Conservation (phyloP, 1,284 basidiomycete species). For the Irpex sp. region DNA sequence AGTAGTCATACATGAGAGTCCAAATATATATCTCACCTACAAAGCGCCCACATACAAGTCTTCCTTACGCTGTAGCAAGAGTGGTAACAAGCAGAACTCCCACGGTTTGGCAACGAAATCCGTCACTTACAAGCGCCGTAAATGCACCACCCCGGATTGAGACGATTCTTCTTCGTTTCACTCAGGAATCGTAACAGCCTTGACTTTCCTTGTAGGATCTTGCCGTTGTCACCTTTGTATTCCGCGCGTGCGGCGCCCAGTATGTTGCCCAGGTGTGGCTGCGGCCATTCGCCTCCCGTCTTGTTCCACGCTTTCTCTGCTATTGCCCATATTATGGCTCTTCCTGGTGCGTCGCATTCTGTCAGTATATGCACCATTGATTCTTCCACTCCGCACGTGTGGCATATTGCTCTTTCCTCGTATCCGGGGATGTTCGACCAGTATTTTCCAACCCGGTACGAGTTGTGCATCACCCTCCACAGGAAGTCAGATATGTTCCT, state of each 20-base stretch:
- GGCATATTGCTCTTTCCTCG: slow-evolving; percentile 23
- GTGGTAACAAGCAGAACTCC: no score
- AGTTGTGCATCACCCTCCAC: slow-evolving; percentile 28
- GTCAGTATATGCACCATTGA: slow-evolving; percentile 29
- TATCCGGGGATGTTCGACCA: slow-evolving; percentile 23
- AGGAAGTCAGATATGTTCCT: slow-evolving; percentile 24
- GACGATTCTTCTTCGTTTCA: no score
- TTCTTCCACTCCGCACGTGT: slow-evolving; percentile 21
- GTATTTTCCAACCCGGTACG: slow-evolving; percentile 23
- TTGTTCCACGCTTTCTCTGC: not conserved
- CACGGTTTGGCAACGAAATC: no score
- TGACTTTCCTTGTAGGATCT: no score
- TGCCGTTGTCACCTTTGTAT: not conserved
- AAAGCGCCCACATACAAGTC: no score
- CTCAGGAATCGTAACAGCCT: no score
- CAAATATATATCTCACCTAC: no score
- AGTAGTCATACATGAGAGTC: no score
- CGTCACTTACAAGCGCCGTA: no score
- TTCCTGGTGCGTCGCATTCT: slow-evolving; percentile 20
- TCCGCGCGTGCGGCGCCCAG: not conserved
- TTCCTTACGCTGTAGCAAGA: no score
- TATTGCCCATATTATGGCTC: not conserved
- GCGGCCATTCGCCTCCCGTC: not conserved
- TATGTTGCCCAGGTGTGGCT: not conserved
- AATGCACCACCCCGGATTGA: no score